phyloP scores from a whole-genome alignment of 2,329 filamentous ascomycete species.

The Pestalotiopsis fici region DNA sequence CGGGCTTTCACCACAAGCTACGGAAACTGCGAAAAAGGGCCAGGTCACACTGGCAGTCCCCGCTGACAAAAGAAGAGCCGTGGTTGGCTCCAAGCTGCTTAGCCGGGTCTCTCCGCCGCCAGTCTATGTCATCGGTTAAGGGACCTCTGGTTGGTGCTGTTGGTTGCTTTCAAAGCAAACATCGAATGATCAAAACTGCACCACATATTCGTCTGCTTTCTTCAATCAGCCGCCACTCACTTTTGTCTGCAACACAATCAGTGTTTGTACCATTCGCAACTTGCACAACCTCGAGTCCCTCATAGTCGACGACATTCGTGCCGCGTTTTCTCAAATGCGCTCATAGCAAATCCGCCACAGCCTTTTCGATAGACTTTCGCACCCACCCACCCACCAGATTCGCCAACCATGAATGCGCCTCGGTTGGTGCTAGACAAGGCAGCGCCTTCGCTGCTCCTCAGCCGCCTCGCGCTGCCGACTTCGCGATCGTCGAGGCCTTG shows the following conservation, averaged over 20 bases:
- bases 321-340: slow-evolving; percentile 5
- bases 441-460: slow-evolving; percentile 22
- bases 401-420: slow-evolving; percentile 43
- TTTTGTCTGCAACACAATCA: background rate
- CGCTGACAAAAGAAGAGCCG: slow-evolving; percentile 2
- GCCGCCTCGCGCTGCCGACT: slow-evolving; percentile 33
- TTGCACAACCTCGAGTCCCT: background rate
- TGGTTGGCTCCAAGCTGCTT: slow-evolving; percentile 3
- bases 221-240: background rate
- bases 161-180: slow-evolving; percentile 9
- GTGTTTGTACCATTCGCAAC: background rate
- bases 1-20: background rate
- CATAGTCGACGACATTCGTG: background rate
- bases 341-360: background rate
- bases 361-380: background rate
- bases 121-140: slow-evolving; percentile 9
- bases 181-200: slow-evolving; percentile 8
- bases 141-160: background rate
- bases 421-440: slow-evolving; percentile 33
- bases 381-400: background rate
- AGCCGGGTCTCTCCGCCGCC: slow-evolving; percentile 1
- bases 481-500: slow-evolving; percentile 41
- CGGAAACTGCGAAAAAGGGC: background rate
- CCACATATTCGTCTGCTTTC: background rate
- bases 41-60: background rate